Evolutionary conservation across 306 rosid species (phyloP), one percentile per base, ranked within the genome.

Genomic region (Glycyrrhiza uralensis): DNA sequence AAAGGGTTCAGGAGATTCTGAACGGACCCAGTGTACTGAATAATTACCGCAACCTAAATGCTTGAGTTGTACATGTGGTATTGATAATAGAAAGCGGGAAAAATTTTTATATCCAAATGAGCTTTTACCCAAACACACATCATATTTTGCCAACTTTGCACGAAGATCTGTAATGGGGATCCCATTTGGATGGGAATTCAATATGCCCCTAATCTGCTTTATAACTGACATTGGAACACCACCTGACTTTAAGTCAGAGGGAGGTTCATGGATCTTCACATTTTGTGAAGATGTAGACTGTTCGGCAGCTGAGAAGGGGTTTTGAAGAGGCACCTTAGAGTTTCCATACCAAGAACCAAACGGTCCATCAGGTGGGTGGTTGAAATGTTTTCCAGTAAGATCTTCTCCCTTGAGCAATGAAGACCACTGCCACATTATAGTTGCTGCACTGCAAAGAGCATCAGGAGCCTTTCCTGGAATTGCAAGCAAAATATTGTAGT

Each of bases 401-500:
- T 78, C 75, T 78, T 89, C 90, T 51, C 96, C 99, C 65, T 60
- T 78, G 61, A 94, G 72, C 84, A 94, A 72, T 32, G 90, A 82
- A 66, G 82, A 4, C 97, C 99, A 94, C 7, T 85, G 87, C 96
- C 99, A 94, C 91, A 86, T 78, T 79, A 91, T 85, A 75, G 92
- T 94, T 76, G 99, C 97, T 45, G 97, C 97, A 72, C 94, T 86
- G 63, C 90, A 80, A 42, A 94, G 90, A 62, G 82, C 87, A 41
- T 79, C 69, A 12, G 90, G 83, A 80, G 90, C 84, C 76, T 2
- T 24, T 57, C 38, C 84, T 1, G 87, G 63, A 74, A 74, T 57
- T 26, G 99, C 99, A 17, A 94, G 90, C 85, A 89, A 78, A 66
- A 94, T 84, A 60, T 94, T 94, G 81, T 94, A 94, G 81, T 94